Evolutionary conservation across 495 filamentous ascomycete species (phyloP), one percentile per base, ranked within the genome.

Genomic region (Cladorrhinum samala): DNA sequence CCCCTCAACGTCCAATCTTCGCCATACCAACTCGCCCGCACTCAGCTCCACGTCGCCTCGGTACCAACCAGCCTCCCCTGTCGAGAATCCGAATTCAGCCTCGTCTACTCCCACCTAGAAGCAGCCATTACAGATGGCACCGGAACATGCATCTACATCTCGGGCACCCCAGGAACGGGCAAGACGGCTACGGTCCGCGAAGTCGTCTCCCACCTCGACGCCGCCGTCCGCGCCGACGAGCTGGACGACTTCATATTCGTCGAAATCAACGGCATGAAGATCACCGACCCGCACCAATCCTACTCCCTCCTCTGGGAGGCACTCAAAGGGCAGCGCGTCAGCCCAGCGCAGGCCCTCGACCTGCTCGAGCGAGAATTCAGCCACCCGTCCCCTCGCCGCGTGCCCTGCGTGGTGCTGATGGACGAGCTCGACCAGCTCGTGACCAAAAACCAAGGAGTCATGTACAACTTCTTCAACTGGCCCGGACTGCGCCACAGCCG

Each of bases 391-490:
- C 94, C 94, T 38, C 82, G 94, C 41, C 78, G 91, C 44, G 88
- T 96, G 9, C 94, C 94, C 0, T 97, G 94, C 62, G 94, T 99
- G 21, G 94, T 99, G 7, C 72, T 99, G 38, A 99, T 99, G 94
- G 94, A 99, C 63, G 94, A 99, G 72, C 80, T 99, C 38, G 94
- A 99, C 70, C 94, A 99, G 65, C 80, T 99, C 3, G 94, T 96
- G 2, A 99, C 94, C 18, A 91, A 89, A 54, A 96, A 93, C 63
- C 94, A 99, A 60, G 89, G 88, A 21, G 94, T 99, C 64, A 99
- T 99, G 94, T 99, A 99, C 73, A 99, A 99, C 65, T 99, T 99
- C 70, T 99, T 99, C 81, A 99, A 99, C 63, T 99, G 94, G 94
- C 94, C 94, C n/a, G 84, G 85, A 17, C 79, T 96, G 17, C 82